Evolutionary conservation across 2,329 filamentous ascomycete genomes (phyloP).

Genomic region (Trichothecium roseum): DNA sequence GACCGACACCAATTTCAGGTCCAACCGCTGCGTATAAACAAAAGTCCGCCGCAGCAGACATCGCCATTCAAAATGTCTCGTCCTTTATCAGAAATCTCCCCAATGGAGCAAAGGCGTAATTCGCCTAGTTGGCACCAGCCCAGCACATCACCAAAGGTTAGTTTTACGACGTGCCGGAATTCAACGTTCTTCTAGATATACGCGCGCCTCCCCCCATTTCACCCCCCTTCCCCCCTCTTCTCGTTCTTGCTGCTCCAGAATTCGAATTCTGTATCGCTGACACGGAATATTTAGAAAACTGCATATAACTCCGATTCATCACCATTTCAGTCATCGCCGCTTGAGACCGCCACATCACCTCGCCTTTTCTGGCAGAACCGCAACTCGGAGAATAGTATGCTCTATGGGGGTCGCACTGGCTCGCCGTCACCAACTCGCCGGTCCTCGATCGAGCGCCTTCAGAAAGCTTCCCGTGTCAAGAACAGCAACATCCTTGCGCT

Average conservation of each 20-base stretch:
- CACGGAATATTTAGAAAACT: constrained; percentile 44
- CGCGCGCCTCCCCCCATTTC: constrained; percentile 17
- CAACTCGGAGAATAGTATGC: constrained; percentile 74
- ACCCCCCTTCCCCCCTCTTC: neutral
- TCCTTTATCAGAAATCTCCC: constrained; percentile 81
- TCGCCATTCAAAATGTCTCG: constrained; percentile 60
- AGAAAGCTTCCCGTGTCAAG: constrained; percentile 89
- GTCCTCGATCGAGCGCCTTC: constrained; percentile 89
- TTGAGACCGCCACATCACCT: constrained; percentile 59
- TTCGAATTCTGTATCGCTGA: constrained; percentile 7
- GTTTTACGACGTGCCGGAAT: constrained; percentile 7
- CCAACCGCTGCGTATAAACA: constrained; percentile 71
- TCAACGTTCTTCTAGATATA: constrained; percentile 34
- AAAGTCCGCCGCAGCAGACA: constrained; percentile 42
- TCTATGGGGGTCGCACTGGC: constrained; percentile 45
- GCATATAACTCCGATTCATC: constrained; percentile 64
- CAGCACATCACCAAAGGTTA: constrained; percentile 24
- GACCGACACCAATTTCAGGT: constrained; percentile 36
- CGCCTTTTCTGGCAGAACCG: constrained; percentile 85
- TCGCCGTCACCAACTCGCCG: constrained; percentile 67
- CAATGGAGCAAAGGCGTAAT: constrained; percentile 77
- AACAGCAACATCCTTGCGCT: constrained; percentile 96
- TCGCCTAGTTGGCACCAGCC: constrained; percentile 79
- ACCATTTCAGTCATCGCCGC: constrained; percentile 76
- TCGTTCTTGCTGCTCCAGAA: too few species aligned